Conservation (phyloP, 2,329 filamentous ascomycete genomes). For the Pseudogymnoascus sp. region DNA sequence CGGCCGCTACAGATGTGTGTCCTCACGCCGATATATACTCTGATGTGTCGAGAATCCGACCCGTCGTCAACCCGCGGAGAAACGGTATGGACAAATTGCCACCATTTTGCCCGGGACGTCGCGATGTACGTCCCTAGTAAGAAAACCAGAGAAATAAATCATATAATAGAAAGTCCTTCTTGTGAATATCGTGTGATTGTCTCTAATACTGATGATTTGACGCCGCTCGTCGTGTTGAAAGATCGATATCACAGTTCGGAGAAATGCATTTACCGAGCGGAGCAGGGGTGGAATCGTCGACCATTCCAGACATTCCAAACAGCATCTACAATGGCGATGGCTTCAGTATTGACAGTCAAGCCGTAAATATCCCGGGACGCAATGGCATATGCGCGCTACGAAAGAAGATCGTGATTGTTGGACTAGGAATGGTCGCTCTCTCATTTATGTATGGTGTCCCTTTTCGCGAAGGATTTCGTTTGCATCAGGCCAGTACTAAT, state of each 20-base stretch:
- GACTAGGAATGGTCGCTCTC: slow-evolving; percentile 86
- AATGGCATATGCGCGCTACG: slow-evolving; percentile 26
- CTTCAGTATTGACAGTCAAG: neutral
- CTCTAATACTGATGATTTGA: slow-evolving; percentile 1
- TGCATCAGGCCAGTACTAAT: neutral
- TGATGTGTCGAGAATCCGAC: neutral
- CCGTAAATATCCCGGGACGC: neutral
- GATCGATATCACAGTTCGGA: neutral
- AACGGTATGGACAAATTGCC: neutral
- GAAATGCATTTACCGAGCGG: slow-evolving; percentile 9
- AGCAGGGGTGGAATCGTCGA: neutral
- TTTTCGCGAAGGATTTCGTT: neutral
- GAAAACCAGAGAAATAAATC: neutral
- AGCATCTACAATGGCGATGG: neutral
- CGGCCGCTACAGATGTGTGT: neutral
- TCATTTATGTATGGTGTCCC: slow-evolving; percentile 66
- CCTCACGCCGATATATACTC: neutral
- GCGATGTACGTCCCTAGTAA: neutral
- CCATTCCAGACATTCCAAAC: slow-evolving; percentile 1
- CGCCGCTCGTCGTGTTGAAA: neutral
- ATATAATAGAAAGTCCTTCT: neutral
- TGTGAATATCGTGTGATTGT: neutral
- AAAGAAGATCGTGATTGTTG: slow-evolving; percentile 74
- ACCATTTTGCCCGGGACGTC: neutral
- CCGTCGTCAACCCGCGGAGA: neutral